Evolutionary conservation across 371 early-diverging fungal species (phyloP).

Genomic region (Lichtheimia corymbifera): DNA sequence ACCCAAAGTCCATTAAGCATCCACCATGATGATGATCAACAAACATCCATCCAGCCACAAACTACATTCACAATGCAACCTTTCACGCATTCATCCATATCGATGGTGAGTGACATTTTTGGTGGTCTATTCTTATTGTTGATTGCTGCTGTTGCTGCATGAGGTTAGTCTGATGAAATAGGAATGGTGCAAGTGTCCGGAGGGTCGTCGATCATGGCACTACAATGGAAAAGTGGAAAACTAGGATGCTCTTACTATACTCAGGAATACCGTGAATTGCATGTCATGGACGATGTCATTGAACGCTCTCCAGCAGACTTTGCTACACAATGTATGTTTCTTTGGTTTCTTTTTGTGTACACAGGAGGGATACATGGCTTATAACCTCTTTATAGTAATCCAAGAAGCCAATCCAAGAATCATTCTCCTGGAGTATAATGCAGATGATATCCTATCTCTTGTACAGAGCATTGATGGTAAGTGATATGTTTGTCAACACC

Average conservation of each 20-base stretch:
- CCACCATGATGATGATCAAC: too few relatives aligned
- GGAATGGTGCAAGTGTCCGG: too few relatives aligned
- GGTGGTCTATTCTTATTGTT: too few relatives aligned
- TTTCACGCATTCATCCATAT: too few relatives aligned
- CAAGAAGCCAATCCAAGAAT: constrained; percentile 32
- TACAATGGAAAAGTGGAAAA: constrained; percentile 37
- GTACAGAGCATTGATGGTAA: background rate
- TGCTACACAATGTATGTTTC: constrained; percentile 33
- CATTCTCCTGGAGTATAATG: constrained; percentile 35
- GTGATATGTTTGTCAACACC: background rate
- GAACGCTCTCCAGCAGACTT: constrained; percentile 43
- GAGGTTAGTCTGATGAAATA: too few relatives aligned
- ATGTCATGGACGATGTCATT: constrained; percentile 58
- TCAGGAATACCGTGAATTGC: constrained; percentile 36
- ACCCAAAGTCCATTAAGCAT: too few relatives aligned
- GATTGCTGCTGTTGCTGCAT: too few relatives aligned
- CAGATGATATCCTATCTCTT: constrained; percentile 22
- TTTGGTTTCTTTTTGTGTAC: background rate
- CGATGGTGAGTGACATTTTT: too few relatives aligned
- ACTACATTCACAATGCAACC: too few relatives aligned
- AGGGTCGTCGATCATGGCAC: constrained; percentile 36
- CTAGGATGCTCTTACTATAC: constrained; percentile 61
- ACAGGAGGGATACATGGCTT: too few relatives aligned
- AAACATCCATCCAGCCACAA: too few relatives aligned
- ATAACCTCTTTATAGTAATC: constrained; percentile 9